Evolutionary conservation across 2,329 filamentous ascomycete species (phyloP), one percentile per base, ranked within the genome.

Genomic region (Colletotrichum godetiae): DNA sequence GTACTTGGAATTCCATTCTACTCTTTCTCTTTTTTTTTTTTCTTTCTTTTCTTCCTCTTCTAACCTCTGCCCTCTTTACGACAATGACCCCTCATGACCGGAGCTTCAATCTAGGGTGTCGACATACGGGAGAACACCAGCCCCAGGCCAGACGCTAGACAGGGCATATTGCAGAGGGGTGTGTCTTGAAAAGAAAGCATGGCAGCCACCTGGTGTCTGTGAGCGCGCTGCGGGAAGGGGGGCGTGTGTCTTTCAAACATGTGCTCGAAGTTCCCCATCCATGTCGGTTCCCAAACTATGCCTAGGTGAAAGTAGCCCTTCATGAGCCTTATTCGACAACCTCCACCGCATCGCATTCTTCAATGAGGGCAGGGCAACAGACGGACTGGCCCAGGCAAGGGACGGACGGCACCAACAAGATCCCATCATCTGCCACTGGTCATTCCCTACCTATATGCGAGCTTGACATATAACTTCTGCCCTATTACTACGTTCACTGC

Each of bases 1-100:
- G 78, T 78, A 77, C 75, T 72, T 70, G 77, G 76, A 78, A 75
- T 76, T 78, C 73, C 68, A 78, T 74, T 74, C 74, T 75, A 67
- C 75, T 73, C 74, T 75, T 60, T 68, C 46, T 67, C 63, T 74
- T 60, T 66, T 64, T 64, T 8, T 42, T 0, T 42, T 13, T 42
- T 42, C 15, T 37, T 35, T 37, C 7, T 42, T 42, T 3, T 15
- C 3, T 19, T 22, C 29, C 31, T 31, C 56, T 24, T 42, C 60
- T 19, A 29, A 22, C 13, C 19, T 42, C 27, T 42, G 31, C 31
- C 27, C 49, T 62, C 49, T 29, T 33, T 49, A 57, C 15, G n/a
- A 31, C 42, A 29, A 72, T 31, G 71, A 67, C 71, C 68, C 59
- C 61, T 71, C 57, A 61, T 63, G 31, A 22, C 59, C 29, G 57